These are phyloP conservation scores for Cunninghamia lanceolata DNA, from an alignment of 75 land plant genomes.

Conservation along the genomic window DNA sequence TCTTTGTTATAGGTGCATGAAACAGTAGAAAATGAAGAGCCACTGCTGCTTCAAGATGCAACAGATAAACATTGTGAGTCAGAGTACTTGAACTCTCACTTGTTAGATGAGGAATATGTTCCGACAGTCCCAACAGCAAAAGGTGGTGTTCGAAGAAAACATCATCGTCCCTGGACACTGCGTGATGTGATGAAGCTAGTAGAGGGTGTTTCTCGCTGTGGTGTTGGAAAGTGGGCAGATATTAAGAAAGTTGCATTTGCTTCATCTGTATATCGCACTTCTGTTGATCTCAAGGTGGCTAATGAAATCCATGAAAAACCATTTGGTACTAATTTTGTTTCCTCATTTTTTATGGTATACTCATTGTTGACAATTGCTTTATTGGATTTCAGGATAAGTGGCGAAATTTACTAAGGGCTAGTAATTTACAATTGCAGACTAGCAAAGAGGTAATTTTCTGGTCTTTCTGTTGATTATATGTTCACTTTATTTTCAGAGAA, in stretches of 20 bases:
- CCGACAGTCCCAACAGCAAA: conserved; percentile 28
- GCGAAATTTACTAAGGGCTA: conserved; percentile 85
- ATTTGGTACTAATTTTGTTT: neutral
- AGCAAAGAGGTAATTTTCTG: conserved; percentile 44
- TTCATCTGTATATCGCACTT: conserved; percentile 66
- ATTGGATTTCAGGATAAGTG: conserved; percentile 67
- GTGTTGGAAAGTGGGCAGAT: conserved; percentile 89
- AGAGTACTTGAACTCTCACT: neutral
- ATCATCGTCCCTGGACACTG: conserved; percentile 77
- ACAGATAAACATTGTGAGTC: neutral
- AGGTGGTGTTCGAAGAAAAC: conserved; percentile 50
- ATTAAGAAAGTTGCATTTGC: conserved; percentile 73
- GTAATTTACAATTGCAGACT: conserved; percentile 39
- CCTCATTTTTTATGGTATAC: neutral
- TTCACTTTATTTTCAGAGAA: neutral
- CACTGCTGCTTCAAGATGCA: neutral
- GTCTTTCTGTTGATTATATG: neutral
- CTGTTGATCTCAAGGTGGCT: conserved; percentile 81
- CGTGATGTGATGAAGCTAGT: conserved; percentile 73
- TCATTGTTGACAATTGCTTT: neutral
- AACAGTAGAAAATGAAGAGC: neutral
- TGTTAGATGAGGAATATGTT: conserved; percentile 17
- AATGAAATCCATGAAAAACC: neutral
- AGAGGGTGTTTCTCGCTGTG: conserved; percentile 84
- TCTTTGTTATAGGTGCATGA: conserved; percentile 2